phyloP scores from a whole-genome alignment of 352 stramenopile species.

The Globisporangium nagaii region DNA sequence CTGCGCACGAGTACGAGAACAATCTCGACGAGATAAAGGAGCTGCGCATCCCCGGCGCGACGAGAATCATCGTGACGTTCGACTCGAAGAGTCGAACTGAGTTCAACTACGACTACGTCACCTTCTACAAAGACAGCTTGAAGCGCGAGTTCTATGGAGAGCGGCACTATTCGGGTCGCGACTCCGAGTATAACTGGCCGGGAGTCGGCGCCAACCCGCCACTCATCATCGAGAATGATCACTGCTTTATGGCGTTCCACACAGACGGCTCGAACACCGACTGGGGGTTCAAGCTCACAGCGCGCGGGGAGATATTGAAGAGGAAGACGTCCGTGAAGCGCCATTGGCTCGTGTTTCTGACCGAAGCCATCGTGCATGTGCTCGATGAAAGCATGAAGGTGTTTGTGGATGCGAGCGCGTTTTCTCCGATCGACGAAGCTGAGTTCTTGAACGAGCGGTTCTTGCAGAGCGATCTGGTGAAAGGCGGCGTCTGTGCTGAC shows the following conservation, averaged over 20 bases:
- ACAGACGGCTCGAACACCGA: slow-evolving; percentile 82
- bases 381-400: slow-evolving; percentile 48
- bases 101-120: slow-evolving; percentile 87
- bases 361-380: slow-evolving; percentile 36
- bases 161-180: slow-evolving; percentile 72
- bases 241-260: slow-evolving; percentile 82
- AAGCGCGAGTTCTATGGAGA: slow-evolving; percentile 59
- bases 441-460: slow-evolving; percentile 49
- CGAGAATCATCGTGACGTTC: slow-evolving; percentile 74
- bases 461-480: slow-evolving; percentile 66
- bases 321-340: slow-evolving; percentile 44
- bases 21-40: slow-evolving; percentile 67
- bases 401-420: slow-evolving; percentile 39
- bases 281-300: slow-evolving; percentile 79
- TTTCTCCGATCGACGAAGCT: slow-evolving; percentile 38
- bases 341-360: slow-evolving; percentile 61
- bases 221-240: slow-evolving; percentile 71
- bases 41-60: slow-evolving; percentile 70
- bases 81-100: slow-evolving; percentile 76
- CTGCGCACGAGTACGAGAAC: slow-evolving; percentile 76
- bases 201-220: slow-evolving; percentile 55
- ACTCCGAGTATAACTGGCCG: slow-evolving; percentile 75
- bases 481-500: slow-evolving; percentile 38
- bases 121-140: slow-evolving; percentile 72
- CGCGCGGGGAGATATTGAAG: slow-evolving; percentile 55